Evolutionary conservation across 202 grass and related monocot genomes (phyloP).

Genomic region (Zoysia matrella): DNA sequence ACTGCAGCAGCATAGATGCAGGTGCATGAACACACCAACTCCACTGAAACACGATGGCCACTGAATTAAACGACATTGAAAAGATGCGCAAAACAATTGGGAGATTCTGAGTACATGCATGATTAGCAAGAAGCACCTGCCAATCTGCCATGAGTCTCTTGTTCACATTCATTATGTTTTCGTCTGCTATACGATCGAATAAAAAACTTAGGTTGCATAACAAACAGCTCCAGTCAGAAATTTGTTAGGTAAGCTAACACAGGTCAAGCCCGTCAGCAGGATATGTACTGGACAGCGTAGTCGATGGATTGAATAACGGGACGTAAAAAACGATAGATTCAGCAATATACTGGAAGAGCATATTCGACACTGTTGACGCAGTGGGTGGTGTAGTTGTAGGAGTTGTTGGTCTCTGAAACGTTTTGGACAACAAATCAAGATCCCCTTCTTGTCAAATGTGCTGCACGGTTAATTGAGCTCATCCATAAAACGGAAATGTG

Average conservation of each 20-base stretch:
- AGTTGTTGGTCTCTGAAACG: constrained; percentile 28
- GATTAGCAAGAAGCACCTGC: neutral
- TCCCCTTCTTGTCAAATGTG: neutral
- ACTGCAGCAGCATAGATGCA: neutral
- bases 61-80: neutral
- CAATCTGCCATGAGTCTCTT: neutral
- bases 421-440: constrained; percentile 3
- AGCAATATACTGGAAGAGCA: neutral
- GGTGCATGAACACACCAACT: constrained; percentile 12
- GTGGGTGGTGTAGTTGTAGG: neutral
- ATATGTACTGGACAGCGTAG: neutral
- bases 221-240: constrained; percentile 16
- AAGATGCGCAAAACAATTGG: neutral
- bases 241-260: constrained; percentile 45
- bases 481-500: neutral
- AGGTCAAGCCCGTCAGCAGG: constrained; percentile 24
- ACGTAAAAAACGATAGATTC: constrained; percentile 4
- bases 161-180: neutral
- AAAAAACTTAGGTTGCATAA: neutral
- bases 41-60: constrained; percentile 1
- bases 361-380: neutral
- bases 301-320: neutral
- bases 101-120: neutral
- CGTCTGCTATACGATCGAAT: neutral
- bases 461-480: neutral